Conservation (phyloP, 257 asterid species). For the Gentiana straminea region DNA sequence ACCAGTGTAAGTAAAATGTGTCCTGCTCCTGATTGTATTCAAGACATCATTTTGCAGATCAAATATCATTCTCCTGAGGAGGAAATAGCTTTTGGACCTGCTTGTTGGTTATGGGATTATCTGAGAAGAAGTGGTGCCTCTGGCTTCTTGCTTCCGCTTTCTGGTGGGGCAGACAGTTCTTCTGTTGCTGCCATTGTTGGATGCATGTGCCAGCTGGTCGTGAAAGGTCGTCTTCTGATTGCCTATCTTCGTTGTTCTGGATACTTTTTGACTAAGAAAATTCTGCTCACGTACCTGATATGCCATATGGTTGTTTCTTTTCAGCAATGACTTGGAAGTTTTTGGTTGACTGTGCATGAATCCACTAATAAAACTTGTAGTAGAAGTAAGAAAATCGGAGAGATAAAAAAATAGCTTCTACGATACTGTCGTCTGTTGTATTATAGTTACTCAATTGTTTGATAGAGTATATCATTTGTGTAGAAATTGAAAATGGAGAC, state of each 20-base stretch:
- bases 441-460: not conserved
- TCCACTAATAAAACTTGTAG: too few relatives aligned
- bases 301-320: not conserved
- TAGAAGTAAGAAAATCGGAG: not conserved
- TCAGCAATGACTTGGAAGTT: too few relatives aligned
- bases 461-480: constrained; percentile 13
- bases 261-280: too few relatives aligned
- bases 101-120: constrained; percentile 98
- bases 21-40: too few relatives aligned
- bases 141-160: constrained; percentile 93
- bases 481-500: constrained; percentile 71
- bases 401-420: not conserved
- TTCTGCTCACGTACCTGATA: too few relatives aligned
- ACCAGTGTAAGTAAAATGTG: too few relatives aligned
- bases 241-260: not conserved
- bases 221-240: constrained; percentile 49
- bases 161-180: constrained; percentile 97
- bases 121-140: constrained; percentile 94
- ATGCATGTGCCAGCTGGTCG: constrained; percentile 92
- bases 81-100: constrained; percentile 96
- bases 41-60: constrained; percentile 33
- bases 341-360: too few relatives aligned
- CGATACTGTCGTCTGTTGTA: not conserved
- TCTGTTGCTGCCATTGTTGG: constrained; percentile 97
- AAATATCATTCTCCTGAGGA: constrained; percentile 85